These are phyloP conservation scores for Botryotinia narcissicola DNA, from an alignment of 2,329 filamentous ascomycete species.

Conservation along the genomic window DNA sequence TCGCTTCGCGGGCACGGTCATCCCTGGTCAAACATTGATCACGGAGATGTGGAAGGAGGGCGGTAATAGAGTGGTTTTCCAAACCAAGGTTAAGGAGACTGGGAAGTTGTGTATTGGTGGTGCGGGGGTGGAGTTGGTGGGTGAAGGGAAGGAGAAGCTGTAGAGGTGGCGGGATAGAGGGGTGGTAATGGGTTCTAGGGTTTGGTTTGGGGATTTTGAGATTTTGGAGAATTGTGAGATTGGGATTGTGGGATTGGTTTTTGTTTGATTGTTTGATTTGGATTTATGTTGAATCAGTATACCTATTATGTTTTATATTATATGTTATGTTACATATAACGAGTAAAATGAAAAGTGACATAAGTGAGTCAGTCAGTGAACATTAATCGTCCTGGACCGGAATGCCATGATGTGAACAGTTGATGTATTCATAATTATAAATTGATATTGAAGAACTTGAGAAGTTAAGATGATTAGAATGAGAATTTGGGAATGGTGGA, in stretches of 20 bases:
- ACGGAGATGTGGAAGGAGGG: conserved; percentile 96
- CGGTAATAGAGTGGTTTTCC: conserved; percentile 74
- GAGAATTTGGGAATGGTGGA: not conserved
- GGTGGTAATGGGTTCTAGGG: not conserved
- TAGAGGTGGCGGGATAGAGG: not conserved
- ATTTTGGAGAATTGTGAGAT: not conserved
- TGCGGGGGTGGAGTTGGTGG: conserved; percentile 69
- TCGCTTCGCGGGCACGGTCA: conserved; percentile 79
- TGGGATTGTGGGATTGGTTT: too few relatives aligned
- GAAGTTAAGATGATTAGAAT: not conserved
- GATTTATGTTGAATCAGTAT: too few relatives aligned
- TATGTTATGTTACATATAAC: too few relatives aligned
- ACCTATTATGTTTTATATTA: not conserved
- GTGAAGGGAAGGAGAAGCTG: conserved; percentile 12
- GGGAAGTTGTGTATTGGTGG: conserved; percentile 84
- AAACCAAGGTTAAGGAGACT: conserved; percentile 87
- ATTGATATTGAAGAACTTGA: not conserved
- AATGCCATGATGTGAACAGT: not conserved
- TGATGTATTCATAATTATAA: not conserved
- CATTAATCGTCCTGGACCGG: not conserved
- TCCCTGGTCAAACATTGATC: conserved; percentile 83
- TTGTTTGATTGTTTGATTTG: too few relatives aligned
- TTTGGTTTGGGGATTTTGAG: not conserved
- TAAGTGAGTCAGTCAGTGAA: not conserved
- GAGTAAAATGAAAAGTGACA: not conserved